These are phyloP conservation scores for Penicillium nordicum DNA, from an alignment of 2,329 filamentous ascomycete genomes.

Conservation along the genomic window DNA sequence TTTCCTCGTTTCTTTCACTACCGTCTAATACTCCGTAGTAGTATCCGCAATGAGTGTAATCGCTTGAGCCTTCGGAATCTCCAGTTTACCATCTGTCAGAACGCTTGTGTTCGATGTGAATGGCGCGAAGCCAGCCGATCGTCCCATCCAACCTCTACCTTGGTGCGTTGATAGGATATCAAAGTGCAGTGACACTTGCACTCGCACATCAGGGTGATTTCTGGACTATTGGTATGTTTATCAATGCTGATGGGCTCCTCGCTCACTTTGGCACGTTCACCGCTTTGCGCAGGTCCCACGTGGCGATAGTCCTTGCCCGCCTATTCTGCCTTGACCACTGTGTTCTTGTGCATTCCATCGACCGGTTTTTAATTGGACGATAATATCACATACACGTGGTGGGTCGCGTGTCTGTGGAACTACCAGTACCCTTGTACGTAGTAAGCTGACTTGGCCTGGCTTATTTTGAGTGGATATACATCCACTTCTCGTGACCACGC, in stretches of 20 bases:
- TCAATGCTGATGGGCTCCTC: constrained; percentile 45
- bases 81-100: constrained; percentile 54
- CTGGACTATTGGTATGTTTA: constrained; percentile 51
- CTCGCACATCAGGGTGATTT: constrained; percentile 57
- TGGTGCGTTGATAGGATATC: constrained; percentile 55
- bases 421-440: constrained; percentile 51
- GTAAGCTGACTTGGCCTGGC: constrained; percentile 50
- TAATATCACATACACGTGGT: constrained; percentile 55
- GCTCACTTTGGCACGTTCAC: constrained; percentile 53
- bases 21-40: constrained; percentile 39
- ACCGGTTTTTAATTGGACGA: constrained; percentile 57
- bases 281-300: constrained; percentile 50
- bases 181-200: constrained; percentile 54
- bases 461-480: constrained; percentile 59
- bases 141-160: constrained; percentile 58
- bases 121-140: constrained; percentile 55
- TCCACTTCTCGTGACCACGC: constrained; percentile 62
- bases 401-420: constrained; percentile 64
- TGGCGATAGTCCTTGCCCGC: constrained; percentile 58
- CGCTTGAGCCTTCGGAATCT: constrained; percentile 55
- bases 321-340: constrained; percentile 54
- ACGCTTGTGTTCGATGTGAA: constrained; percentile 56
- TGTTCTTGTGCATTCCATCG: constrained; percentile 51
- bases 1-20: constrained; percentile 46
- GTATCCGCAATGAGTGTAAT: constrained; percentile 61